Conservation (phyloP, 2,329 filamentous ascomycete genomes). For the Rosellinia necatrix region DNA sequence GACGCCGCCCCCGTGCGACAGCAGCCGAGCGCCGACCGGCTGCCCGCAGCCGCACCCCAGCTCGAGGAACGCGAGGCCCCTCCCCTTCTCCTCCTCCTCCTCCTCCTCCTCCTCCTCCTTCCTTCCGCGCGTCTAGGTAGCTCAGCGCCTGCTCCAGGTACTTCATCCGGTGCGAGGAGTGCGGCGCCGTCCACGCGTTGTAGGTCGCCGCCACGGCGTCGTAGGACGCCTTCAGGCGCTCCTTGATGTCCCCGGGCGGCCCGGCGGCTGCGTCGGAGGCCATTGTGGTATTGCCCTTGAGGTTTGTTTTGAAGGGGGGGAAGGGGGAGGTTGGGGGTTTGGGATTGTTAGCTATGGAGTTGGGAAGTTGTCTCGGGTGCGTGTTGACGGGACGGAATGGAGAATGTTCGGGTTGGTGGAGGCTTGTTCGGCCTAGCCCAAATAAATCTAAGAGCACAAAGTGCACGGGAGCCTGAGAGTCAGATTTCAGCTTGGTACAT, state of each 20-base stretch:
- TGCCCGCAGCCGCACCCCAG: conserved; percentile 49
- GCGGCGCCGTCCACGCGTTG: conserved; percentile 46
- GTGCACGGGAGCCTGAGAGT: too few relatives aligned
- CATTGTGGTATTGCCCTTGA: too few relatives aligned
- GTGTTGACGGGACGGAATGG: too few relatives aligned
- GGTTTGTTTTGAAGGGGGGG: too few relatives aligned
- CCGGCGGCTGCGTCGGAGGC: neutral
- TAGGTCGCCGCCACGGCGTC: conserved; percentile 46
- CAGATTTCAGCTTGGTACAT: too few relatives aligned
- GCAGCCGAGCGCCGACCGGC: conserved; percentile 44
- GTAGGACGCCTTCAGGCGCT: conserved; percentile 47
- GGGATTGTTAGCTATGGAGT: too few relatives aligned
- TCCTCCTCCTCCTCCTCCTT: neutral
- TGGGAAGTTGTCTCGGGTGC: too few relatives aligned
- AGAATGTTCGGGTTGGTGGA: too few relatives aligned
- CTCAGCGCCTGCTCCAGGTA: conserved; percentile 44
- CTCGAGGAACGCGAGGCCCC: conserved; percentile 42
- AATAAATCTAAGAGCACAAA: too few relatives aligned
- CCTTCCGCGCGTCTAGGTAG: conserved; percentile 27
- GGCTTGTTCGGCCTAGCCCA: too few relatives aligned
- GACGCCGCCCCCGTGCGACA: conserved; percentile 32
- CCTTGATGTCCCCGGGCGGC: conserved; percentile 41
- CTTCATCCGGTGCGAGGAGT: conserved; percentile 39
- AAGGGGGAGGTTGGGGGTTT: too few relatives aligned
- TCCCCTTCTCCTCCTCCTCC: neutral